Evolutionary conservation across 2,329 filamentous ascomycete genomes (phyloP).

Genomic region (Cryphonectria japonica): DNA sequence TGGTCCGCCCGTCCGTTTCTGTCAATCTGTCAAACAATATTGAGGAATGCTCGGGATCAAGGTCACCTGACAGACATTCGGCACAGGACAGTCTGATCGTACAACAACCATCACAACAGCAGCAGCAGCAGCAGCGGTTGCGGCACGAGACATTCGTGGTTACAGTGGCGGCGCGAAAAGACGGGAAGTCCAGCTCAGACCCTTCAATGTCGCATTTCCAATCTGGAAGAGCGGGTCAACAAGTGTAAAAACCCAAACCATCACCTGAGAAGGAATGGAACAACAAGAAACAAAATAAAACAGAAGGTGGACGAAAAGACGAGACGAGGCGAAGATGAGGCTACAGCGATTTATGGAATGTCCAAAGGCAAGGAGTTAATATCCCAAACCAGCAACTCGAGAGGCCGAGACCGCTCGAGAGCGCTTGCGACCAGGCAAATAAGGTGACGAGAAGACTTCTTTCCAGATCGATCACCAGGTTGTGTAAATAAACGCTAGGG

Average conservation of each 20-base stretch:
- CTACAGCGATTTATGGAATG: slow-evolving; percentile 1
- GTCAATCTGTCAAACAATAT: neutral
- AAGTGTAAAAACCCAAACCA: neutral
- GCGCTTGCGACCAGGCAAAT: neutral
- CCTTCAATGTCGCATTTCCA: neutral
- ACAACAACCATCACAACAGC: neutral
- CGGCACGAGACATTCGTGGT: neutral
- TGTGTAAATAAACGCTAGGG: neutral
- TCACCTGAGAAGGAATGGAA: neutral
- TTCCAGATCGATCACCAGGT: neutral
- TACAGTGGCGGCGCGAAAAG: neutral
- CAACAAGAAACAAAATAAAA: neutral
- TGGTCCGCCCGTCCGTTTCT: neutral
- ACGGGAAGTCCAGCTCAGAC: neutral
- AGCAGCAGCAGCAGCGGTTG: neutral
- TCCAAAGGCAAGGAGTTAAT: neutral
- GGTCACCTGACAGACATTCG: neutral
- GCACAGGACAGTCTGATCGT: neutral
- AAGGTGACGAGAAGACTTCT: neutral
- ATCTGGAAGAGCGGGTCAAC: neutral
- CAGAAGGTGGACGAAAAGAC: neutral
- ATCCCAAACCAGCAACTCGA: neutral
- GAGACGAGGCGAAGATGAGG: neutral
- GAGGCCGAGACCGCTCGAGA: neutral
- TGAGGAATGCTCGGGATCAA: neutral